Conservation (phyloP, 371 early-diverging fungal species). For the Nosema muscidifuracis region DNA sequence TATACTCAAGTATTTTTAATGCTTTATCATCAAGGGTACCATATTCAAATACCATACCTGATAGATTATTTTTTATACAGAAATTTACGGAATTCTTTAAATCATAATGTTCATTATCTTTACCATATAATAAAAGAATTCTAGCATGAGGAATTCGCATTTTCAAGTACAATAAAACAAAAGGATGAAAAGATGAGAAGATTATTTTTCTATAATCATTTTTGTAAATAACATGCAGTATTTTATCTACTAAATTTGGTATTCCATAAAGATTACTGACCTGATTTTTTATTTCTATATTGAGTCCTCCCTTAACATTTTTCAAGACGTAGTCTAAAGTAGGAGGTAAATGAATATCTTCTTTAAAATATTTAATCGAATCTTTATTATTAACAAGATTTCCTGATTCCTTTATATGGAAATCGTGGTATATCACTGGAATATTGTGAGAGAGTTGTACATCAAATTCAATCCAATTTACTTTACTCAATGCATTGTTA, state of each 20-base stretch:
- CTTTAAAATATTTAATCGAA: constrained; percentile 36
- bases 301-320: constrained; percentile 71
- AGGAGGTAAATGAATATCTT: constrained; percentile 63
- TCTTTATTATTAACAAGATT: background rate
- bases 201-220: constrained; percentile 20
- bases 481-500: constrained; percentile 72
- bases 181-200: constrained; percentile 37
- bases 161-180: constrained; percentile 9
- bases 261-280: constrained; percentile 66
- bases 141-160: background rate
- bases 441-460: constrained; percentile 79
- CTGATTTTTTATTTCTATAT: constrained; percentile 92
- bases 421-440: constrained; percentile 88
- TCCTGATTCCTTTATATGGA: constrained; percentile 65
- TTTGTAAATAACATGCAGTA: background rate
- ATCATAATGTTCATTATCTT: background rate
- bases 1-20: background rate
- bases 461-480: constrained; percentile 83
- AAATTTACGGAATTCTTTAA: constrained; percentile 6
- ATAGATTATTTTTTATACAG: background rate
- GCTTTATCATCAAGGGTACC: background rate
- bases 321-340: constrained; percentile 65
- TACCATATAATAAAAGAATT: constrained; percentile 7
- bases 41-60: constrained; percentile 18
- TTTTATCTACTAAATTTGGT: background rate